Percentiles rank a stretch among this genome's conserved stretches.
These are phyloP conservation scores for Triticum dicoccoides DNA, from an alignment of 176 grass and related monocot species.

Conservation along the genomic window DNA sequence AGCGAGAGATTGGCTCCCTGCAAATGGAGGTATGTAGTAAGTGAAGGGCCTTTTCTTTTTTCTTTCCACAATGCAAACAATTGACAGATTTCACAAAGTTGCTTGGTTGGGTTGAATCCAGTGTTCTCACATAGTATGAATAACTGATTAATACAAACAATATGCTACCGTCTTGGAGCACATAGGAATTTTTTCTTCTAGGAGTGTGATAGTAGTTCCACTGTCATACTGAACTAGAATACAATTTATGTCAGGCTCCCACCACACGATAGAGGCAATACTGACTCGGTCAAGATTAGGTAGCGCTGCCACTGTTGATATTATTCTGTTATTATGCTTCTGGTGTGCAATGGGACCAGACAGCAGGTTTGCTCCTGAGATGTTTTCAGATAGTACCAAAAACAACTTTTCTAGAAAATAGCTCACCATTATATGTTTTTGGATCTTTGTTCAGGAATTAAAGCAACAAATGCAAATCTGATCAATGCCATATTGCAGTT, in stretches of 20 bases:
- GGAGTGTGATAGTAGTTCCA: not conserved
- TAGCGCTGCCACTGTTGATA: not conserved
- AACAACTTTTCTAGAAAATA: not conserved
- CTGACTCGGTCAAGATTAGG: not conserved
- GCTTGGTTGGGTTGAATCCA: not conserved
- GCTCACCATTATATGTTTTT: not conserved
- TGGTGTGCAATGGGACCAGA: not conserved
- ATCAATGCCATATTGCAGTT: not conserved
- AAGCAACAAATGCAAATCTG: not conserved
- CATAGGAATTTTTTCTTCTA: not conserved
- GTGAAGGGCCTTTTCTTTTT: not conserved
- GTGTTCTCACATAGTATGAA: not conserved
- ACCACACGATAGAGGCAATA: not conserved
- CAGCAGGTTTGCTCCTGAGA: not conserved
- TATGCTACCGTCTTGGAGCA: not conserved
- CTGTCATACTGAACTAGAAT: not conserved
- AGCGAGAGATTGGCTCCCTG: conserved; percentile 90
- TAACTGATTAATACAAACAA: not conserved
- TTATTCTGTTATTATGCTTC: conserved; percentile 6
- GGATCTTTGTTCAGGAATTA: not conserved
- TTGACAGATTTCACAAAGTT: not conserved
- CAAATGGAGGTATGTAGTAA: conserved; percentile 72
- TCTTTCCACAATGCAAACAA: not conserved
- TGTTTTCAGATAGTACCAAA: not conserved
- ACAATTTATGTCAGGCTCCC: not conserved